A percentile compares a stretch with the other conserved stretches of the same genome.
These are phyloP conservation scores for Xylaria sp. DNA, from an alignment of 2,329 filamentous ascomycete genomes.

Conservation along the genomic window DNA sequence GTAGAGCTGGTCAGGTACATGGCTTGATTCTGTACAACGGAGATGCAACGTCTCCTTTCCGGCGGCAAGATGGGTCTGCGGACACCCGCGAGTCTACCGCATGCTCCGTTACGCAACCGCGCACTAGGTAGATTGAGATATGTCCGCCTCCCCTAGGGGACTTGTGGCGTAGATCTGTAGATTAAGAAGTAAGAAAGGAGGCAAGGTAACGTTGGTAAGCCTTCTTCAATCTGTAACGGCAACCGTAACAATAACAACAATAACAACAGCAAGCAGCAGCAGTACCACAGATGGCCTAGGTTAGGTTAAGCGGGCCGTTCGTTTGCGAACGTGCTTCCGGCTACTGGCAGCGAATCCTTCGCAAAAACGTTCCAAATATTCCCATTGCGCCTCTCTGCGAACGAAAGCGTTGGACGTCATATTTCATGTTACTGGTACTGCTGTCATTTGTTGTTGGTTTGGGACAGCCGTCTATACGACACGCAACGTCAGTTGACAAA, in stretches of 20 bases:
- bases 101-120: conserved; percentile 13
- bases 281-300: neutral
- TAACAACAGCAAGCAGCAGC: neutral
- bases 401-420: neutral
- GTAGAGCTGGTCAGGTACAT: conserved; percentile 2
- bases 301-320: neutral
- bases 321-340: neutral
- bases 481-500: neutral
- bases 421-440: neutral
- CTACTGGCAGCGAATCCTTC: conserved; percentile 9
- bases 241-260: neutral
- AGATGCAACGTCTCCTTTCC: conserved; percentile 27
- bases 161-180: neutral
- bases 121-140: neutral
- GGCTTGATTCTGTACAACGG: conserved; percentile 17
- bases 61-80: conserved; percentile 12
- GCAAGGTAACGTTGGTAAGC: neutral
- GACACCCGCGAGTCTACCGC: conserved; percentile 4
- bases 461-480: neutral
- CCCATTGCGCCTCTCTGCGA: neutral
- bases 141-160: neutral
- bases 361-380: neutral
- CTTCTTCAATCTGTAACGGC: conserved; percentile 6
- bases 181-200: neutral
- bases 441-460: neutral